A percentile compares a stretch with the other conserved stretches of the same genome.
phyloP scores from a whole-genome alignment of 257 asterid species.

The Thymus quinquecostatus region DNA sequence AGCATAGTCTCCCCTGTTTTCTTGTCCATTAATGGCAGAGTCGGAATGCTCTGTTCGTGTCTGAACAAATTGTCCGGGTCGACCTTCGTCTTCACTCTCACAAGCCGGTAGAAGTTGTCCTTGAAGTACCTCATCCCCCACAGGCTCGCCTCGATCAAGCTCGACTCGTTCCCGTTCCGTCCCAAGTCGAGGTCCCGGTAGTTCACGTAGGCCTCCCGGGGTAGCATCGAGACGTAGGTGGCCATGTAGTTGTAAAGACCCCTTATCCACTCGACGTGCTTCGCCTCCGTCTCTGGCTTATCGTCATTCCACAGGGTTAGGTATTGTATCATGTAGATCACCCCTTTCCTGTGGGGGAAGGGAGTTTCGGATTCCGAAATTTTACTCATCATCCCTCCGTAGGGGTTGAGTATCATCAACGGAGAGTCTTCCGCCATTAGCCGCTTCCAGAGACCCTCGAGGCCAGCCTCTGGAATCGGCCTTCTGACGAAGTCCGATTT shows the following conservation, averaged over 20 bases:
- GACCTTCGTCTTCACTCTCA: constrained; percentile 53
- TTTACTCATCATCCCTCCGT: constrained; percentile 70
- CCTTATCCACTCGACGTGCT: constrained; percentile 60
- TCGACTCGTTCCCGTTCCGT: constrained; percentile 41
- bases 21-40: constrained; percentile 33
- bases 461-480: constrained; percentile 57
- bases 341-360: constrained; percentile 65
- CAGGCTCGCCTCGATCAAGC: constrained; percentile 44
- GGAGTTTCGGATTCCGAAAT: constrained; percentile 62
- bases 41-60: constrained; percentile 72
- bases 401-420: constrained; percentile 54
- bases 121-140: constrained; percentile 66
- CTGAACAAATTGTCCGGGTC: constrained; percentile 65
- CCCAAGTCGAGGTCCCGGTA: constrained; percentile 72
- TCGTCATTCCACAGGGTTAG: constrained; percentile 56
- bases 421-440: constrained; percentile 57
- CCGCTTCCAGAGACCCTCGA: constrained; percentile 60
- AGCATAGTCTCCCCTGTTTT: constrained; percentile 33
- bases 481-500: constrained; percentile 55
- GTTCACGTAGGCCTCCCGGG: constrained; percentile 70
- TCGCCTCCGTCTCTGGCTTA: constrained; percentile 39
- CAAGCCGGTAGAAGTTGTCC: constrained; percentile 52
- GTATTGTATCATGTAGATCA: constrained; percentile 51
- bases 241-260: constrained; percentile 57
- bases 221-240: constrained; percentile 55